A percentile compares a stretch with the other conserved stretches of the same genome.
Evolutionary conservation across 148 eudicot species (phyloP).

Genomic region (Agrostemma githago): DNA sequence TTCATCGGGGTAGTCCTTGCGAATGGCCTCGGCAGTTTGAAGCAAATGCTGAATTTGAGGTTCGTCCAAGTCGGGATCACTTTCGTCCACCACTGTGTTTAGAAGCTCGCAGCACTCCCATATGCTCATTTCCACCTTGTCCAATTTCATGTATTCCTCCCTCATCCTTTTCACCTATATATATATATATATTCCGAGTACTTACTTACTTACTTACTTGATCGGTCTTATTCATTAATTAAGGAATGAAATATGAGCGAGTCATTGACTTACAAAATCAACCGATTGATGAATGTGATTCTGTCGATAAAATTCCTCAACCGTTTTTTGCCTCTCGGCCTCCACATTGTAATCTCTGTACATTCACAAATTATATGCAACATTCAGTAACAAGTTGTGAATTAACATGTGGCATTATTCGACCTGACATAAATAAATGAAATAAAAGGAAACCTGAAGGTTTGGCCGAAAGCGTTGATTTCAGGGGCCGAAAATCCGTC

Average conservation of each 20-base stretch:
- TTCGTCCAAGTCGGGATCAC: constrained; percentile 90
- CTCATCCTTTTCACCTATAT: constrained; percentile 79
- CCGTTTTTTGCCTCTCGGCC: constrained; percentile 35
- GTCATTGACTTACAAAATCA: constrained; percentile 43
- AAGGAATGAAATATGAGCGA: not conserved
- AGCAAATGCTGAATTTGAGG: constrained; percentile 91
- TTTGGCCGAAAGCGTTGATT: constrained; percentile 47
- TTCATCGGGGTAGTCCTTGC: constrained; percentile 78
- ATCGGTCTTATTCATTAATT: not conserved
- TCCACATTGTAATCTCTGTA: constrained; percentile 51
- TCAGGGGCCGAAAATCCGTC: constrained; percentile 39
- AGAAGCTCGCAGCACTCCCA: constrained; percentile 95
- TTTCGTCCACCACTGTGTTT: constrained; percentile 79
- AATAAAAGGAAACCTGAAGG: constrained; percentile 37
- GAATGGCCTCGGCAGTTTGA: constrained; percentile 84
- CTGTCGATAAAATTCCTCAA: constrained; percentile 42
- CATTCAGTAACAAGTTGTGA: not conserved
- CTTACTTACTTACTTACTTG: too few relatives aligned
- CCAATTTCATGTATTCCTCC: constrained; percentile 56
- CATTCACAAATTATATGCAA: constrained; percentile 11
- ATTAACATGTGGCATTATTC: too few relatives aligned
- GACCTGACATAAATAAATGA: too few relatives aligned
- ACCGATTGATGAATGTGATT: constrained; percentile 55
- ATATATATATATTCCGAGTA: too few relatives aligned
- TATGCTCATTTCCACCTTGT: constrained; percentile 88